Base-by-base conservation (phyloP, 2,329 filamentous ascomycete genomes). In the Mycosphaerelloides madeirae region DNA sequence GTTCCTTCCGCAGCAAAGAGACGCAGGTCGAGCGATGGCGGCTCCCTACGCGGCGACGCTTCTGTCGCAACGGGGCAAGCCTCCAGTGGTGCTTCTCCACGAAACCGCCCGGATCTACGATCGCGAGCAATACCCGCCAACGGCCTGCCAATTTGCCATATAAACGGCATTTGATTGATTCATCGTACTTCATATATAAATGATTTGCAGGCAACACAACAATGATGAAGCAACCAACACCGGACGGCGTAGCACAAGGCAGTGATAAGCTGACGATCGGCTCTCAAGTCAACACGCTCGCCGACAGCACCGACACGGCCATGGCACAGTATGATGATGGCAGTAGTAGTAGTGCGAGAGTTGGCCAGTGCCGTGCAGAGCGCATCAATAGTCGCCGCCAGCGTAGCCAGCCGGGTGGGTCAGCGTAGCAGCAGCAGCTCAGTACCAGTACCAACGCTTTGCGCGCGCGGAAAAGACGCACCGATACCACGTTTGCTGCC, bases 341-440 rank as follows among this genome's bases (percentile, higher is more conserved):
- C n/a, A n/a, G n/a, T n/a, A n/a, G n/a, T n/a, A 9, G 22, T 25
- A 25, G 22, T 25, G 22, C 22, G 22, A 25, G 22, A 9, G 9
- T 25, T 25, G 22, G 29, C 43, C 47, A 49, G 41, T 19, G 40
- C 33, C 12, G 22, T 37, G 36, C 43, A 13, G 38, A 18, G 31
- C 25, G 33, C 44, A 39, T 29, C 32, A 40, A 29, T 35, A 31
- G 34, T 14, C 19, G 22, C 16, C 29, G 15, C 14, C 32, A 29
- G 20, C 20, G 48, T 49, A 40, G 38, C 44, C 44, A 44, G 41
- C 36, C 35, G 39, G 37, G 50, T 53, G 50, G 50, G 45, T 39
- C 50, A 46, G 44, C 48, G 48, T 52, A 35, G 49, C 46, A 50
- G 40, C 43, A 38, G 12, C 11, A 18, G 44, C 38, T 42, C 34